Evolutionary conservation across 192 early-diverging fungal genomes (phyloP), one percentile per base, ranked within the genome.

Genomic region (Podila minutissima): DNA sequence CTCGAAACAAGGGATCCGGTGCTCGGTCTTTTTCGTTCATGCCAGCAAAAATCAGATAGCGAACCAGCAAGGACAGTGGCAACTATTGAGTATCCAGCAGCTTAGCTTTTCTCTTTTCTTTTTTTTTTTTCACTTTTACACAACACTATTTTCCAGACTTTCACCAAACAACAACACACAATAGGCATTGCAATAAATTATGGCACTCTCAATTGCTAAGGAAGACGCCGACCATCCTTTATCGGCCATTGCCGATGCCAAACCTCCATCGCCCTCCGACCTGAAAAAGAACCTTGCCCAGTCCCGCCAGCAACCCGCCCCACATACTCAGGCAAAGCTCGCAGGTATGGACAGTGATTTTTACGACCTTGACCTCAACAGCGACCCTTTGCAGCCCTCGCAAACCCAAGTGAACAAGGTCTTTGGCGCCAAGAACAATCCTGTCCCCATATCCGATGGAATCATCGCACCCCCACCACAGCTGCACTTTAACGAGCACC

Each of bases 321-420:
- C 53, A 0, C n/a, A 17, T 8, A 9, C 20, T 9, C 53, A 55
- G 53, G n/a, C 20, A n/a, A 55, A 55, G 11, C 53, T 55, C 20
- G 53, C 53, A 24, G 53, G 53, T 5, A 55, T 55, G n/a, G 53
- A 55, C 53, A 55, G 19, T 10, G 9, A 3, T 4, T 55, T 24
- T 55, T 55, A 55, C 53, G 53, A 55, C 53, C 53, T 55, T 17
- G 53, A 55, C 22, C 53, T 55, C 53, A 55, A 55, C 53, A 55
- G 8, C 24, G 53, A 55, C 51, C 51, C 51, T 0, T 19, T 53
- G n/a, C 51, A 53, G 51, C 51, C 51, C n/a, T 5, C 51, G 19
- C 2, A 12, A 4, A 41, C 11, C 12, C 38, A 12, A 41, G 38
- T 53, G 51, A 24, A 53, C 51, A 22, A 53, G 38, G 6, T 53